A percentile compares a stretch with the other conserved stretches of the same genome.
phyloP scores from a whole-genome alignment of 805 yeast genomes.

The Candida coleopterorum region DNA sequence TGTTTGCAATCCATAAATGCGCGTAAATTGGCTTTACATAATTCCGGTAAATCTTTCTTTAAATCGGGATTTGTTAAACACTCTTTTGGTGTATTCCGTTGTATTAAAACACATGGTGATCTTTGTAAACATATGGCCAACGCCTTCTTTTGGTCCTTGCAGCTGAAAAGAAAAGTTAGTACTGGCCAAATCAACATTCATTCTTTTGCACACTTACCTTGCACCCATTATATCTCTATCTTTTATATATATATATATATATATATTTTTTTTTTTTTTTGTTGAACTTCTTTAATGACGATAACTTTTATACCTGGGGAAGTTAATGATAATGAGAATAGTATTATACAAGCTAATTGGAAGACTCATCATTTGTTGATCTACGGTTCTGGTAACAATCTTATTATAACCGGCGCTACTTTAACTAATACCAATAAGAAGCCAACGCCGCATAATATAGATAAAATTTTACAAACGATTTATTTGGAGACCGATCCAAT shows the following conservation, averaged over 20 bases:
- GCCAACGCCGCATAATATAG: conserved; percentile 4
- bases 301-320: conserved; percentile 81
- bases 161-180: conserved; percentile 40
- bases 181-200: neutral
- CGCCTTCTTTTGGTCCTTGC: conserved; percentile 92
- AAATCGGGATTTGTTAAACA: conserved; percentile 81
- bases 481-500: conserved; percentile 63
- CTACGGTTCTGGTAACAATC: conserved; percentile 85
- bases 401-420: conserved; percentile 43
- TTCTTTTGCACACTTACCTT: conserved; percentile 28
- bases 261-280: neutral
- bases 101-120: conserved; percentile 91
- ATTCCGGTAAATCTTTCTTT: conserved; percentile 73
- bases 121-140: conserved; percentile 93
- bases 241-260: too few species aligned
- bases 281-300: conserved; percentile 51
- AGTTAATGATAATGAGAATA: conserved; percentile 54
- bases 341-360: conserved; percentile 64
- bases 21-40: conserved; percentile 78
- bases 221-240: conserved; percentile 48
- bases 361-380: conserved; percentile 56
- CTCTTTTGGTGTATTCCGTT: conserved; percentile 83
- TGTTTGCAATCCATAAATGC: conserved; percentile 87
- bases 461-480: conserved; percentile 63
- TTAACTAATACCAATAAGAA: conserved; percentile 8